These are phyloP conservation scores for Carex littledalei DNA, from an alignment of 176 grass and related monocot species.

Conservation along the genomic window DNA sequence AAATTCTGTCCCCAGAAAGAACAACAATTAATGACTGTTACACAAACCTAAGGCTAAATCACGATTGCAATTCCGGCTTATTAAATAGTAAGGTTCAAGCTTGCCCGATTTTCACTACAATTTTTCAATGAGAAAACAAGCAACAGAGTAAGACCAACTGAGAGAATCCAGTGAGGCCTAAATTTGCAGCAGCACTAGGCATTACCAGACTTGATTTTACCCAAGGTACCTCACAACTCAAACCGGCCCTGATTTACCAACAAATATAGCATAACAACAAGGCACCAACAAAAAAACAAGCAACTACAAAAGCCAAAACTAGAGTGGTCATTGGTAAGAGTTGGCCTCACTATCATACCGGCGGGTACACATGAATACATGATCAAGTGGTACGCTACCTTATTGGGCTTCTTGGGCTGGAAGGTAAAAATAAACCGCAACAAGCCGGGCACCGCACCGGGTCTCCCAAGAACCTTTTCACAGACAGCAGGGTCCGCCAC, in stretches of 20 bases:
- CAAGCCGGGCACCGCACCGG: constrained; percentile 59
- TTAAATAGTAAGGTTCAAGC: not conserved
- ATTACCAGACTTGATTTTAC: not conserved
- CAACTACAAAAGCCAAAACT: constrained; percentile 2
- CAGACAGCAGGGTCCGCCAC: constrained; percentile 59
- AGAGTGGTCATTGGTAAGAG: not conserved
- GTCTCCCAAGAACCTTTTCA: constrained; percentile 53
- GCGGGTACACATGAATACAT: not conserved
- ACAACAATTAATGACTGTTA: constrained; percentile 18
- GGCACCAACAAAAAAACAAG: constrained; percentile 6
- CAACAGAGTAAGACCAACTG: not conserved
- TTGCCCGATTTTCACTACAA: not conserved
- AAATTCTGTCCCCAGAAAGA: constrained; percentile 48
- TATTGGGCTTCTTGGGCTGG: constrained; percentile 66
- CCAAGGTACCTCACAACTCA: not conserved
- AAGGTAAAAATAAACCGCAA: constrained; percentile 92
- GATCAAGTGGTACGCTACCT: constrained; percentile 32
- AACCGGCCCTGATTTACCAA: not conserved
- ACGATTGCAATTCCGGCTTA: not conserved
- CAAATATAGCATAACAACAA: not conserved
- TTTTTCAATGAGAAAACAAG: not conserved
- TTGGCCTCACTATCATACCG: not conserved
- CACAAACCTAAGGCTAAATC: constrained; percentile 5
- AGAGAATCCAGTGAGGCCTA: not conserved
- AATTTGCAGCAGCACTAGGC: not conserved